Percentiles rank a stretch among this genome's conserved stretches.
Evolutionary conservation across 202 grass and related monocot genomes (phyloP).

Genomic region (Sporobolus alterniflorus): DNA sequence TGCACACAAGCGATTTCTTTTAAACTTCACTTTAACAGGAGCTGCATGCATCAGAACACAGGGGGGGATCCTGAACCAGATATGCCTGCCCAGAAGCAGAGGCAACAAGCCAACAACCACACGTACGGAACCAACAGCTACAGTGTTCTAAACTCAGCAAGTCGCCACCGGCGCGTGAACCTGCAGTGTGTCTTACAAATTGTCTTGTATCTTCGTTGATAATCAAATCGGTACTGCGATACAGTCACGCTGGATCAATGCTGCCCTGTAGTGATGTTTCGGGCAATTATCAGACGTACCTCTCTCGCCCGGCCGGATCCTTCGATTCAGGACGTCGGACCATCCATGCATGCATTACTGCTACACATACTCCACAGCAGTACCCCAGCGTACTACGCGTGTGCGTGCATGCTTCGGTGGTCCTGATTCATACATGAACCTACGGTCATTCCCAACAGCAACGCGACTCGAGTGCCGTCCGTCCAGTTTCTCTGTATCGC

Average conservation of each 20-base stretch:
- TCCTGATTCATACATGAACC: background rate
- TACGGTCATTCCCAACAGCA: background rate
- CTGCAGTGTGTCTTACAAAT: too few relatives aligned
- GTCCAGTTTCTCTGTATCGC: too few relatives aligned
- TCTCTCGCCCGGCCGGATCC: slow-evolving; percentile 9
- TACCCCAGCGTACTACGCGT: background rate
- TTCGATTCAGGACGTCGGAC: slow-evolving; percentile 19
- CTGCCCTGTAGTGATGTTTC: background rate
- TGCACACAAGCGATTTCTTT: too few relatives aligned
- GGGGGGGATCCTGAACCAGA: too few relatives aligned
- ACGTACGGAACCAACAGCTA: too few relatives aligned
- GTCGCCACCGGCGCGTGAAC: too few relatives aligned
- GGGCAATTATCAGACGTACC: background rate
- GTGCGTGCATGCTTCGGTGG: background rate
- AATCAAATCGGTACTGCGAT: too few relatives aligned
- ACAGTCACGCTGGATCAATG: background rate
- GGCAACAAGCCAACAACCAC: too few relatives aligned
- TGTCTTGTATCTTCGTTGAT: too few relatives aligned
- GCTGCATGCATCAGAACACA: background rate
- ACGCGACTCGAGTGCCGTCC: background rate
- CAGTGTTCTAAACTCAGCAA: too few relatives aligned
- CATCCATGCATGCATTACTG: background rate
- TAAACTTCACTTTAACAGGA: background rate
- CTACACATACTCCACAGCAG: background rate
- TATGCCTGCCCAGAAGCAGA: too few relatives aligned